Base-by-base conservation (phyloP, 805 yeast species). In the Lachancea meyersii region DNA sequence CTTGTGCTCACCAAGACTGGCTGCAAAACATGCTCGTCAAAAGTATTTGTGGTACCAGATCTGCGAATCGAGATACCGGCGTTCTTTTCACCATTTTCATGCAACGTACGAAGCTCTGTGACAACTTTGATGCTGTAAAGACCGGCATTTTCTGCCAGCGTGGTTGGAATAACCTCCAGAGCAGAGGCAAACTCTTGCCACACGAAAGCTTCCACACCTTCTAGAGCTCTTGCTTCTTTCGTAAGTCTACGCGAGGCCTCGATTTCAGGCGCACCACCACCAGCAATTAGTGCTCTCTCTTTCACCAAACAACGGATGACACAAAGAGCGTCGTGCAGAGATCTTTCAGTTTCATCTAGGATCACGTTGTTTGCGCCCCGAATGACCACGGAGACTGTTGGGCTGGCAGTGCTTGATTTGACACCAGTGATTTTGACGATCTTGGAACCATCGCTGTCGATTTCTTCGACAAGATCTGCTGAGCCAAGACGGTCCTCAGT, bases 251-350 rank as follows among this genome's bases (percentile, higher is more conserved):
- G 77, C 9, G 96, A 79, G 6, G 86, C 81, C 70, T 89, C 96
- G 51, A 88, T 79, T 67, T 88, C 97, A 35, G 97, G 95, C 5
- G 98, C 97, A 56, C 97, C 98, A 50, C 98, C 99, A 55, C 99
- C 99, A 11, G 97, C 96, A 68, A 93, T 88, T 60, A 84, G 62
- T 24, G 95, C 95, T 58, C 77, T 82, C 62, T 86, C 87, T 60
- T 87, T 86, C 21, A 88, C 95, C 43, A 87, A 71, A 67, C 96
- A 87, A 59, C 95, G 77, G 44, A 88, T 75, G 20, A 91, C 98
- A 75, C 99, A 93, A 45, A 93, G 74, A 0, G 98, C 97, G 66
- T 93, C 99, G 59, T 93, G 99, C 50, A 93, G 71, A 3, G 97
- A 89, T 68, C 99, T 82, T 63, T 93, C 99, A 30, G 97, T 80